A percentile compares a stretch with the other conserved stretches of the same genome.
phyloP scores from a whole-genome alignment of 2,329 filamentous ascomycete species.

The Lachnellula subtilissima region DNA sequence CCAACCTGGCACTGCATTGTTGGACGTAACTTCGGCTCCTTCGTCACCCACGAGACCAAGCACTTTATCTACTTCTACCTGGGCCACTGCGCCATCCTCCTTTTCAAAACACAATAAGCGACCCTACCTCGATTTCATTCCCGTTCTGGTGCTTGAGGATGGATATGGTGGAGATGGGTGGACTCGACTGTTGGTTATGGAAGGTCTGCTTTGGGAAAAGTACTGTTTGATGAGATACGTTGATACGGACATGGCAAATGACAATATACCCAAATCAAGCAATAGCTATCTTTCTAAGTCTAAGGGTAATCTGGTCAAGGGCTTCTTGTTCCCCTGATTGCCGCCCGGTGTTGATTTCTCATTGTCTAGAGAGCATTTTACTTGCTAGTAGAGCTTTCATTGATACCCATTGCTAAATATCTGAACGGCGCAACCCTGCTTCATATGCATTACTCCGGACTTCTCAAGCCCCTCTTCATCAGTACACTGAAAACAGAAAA shows the following conservation, averaged over 20 bases:
- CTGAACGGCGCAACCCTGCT: no score
- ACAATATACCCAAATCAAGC: no score
- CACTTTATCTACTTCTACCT: constrained; percentile 99
- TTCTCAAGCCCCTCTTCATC: no score
- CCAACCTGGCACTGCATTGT: constrained; percentile 99
- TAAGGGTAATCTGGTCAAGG: no score
- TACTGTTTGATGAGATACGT: background rate
- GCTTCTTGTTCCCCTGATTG: no score
- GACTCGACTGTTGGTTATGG: background rate
- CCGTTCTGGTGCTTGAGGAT: background rate
- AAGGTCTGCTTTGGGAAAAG: background rate
- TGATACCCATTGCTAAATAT: no score
- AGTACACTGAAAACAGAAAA: no score
- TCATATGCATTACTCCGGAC: no score
- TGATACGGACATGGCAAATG: background rate
- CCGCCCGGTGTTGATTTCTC: no score
- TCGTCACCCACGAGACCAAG: constrained; percentile 98
- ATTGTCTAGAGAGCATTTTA: no score
- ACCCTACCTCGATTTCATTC: background rate
- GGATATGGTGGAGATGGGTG: background rate
- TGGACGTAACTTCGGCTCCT: constrained; percentile 96
- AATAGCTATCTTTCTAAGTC: no score
- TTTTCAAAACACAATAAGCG: constrained; percentile 94
- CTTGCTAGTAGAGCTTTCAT: no score
- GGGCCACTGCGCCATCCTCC: constrained; percentile 92